A percentile compares a stretch with the other conserved stretches of the same genome.
These are phyloP conservation scores for Xylariaceae sp. DNA, from an alignment of 2,329 filamentous ascomycete species.

Conservation along the genomic window DNA sequence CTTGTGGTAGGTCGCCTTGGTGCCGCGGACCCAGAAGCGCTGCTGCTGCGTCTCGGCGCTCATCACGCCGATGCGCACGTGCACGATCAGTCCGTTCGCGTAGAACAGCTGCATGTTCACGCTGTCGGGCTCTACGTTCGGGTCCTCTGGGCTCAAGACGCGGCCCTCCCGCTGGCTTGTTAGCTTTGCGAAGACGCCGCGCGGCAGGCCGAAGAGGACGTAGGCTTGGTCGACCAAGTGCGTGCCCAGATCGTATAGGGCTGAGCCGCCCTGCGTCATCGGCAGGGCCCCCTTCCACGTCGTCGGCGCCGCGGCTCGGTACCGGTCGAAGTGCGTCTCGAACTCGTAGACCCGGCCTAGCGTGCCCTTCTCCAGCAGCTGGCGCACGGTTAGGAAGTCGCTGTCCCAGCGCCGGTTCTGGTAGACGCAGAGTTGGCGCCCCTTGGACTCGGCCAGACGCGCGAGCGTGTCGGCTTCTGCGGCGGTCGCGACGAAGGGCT, in stretches of 20 bases:
- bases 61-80: constrained; percentile 63
- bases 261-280: constrained; percentile 59
- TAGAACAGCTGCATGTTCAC: constrained; percentile 64
- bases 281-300: constrained; percentile 62
- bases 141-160: constrained; percentile 34
- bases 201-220: constrained; percentile 63
- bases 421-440: constrained; percentile 59
- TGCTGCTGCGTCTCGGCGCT: constrained; percentile 65
- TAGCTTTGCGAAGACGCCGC: constrained; percentile 61
- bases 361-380: constrained; percentile 53
- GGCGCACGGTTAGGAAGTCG: constrained; percentile 66
- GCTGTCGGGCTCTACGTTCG: constrained; percentile 47
- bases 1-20: constrained; percentile 71
- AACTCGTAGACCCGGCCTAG: constrained; percentile 73
- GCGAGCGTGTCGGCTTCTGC: constrained; percentile 60
- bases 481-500: constrained; percentile 71
- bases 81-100: constrained; percentile 56
- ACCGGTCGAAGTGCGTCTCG: constrained; percentile 75
- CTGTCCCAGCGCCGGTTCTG: constrained; percentile 74
- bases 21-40: constrained; percentile 71
- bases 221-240: constrained; percentile 74
- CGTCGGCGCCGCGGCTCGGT: constrained; percentile 53
- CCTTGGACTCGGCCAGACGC: constrained; percentile 45
- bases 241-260: constrained; percentile 68
- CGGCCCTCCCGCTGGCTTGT: constrained; percentile 56